Evolutionary conservation across 768 basidiomycete species (phyloP), one percentile per base, ranked within the genome.

Genomic region (Phallus indusiatus): DNA sequence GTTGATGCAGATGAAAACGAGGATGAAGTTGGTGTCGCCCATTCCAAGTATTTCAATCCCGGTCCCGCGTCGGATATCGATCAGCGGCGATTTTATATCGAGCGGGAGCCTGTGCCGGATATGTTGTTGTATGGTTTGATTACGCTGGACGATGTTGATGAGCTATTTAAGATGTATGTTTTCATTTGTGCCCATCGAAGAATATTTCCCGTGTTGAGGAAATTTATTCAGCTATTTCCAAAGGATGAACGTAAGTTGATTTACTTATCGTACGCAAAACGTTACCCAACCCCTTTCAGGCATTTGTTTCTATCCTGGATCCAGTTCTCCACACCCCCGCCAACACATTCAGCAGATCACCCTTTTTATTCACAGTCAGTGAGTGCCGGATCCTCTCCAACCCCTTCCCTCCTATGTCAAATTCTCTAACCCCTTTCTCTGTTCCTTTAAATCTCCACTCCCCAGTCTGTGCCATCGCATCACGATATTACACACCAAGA

Each of bases 361-460:
- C 93, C 0, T 95, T 94, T 75, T 75, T 95, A 35, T 92, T 93
- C 70, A 94, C 92, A 50, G 90, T 91, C 60, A 78, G 87, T 87
- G 59, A 75, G 81, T 82, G 56, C 52, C 22, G 6, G 8, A 1
- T 1, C 36, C n/a, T n/a, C 5, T 35, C 11, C 10, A 22, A n/a
- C 16, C 9, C 12, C 20, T 50, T 52, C 14, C 36, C 28, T 35
- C 9, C 60, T 54, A 55, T 8, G 56, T 24, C 28, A 28, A 28
- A 2, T 28, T 28, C 7, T 28, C 28, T 28, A 28, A 28, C 28
- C 28, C n/a, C n/a, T n/a, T n/a, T n/a, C n/a, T n/a, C n/a, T n/a
- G 7, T 28, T 7, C 28, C 28, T 7, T 28, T 28, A 28, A 2
- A 2, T 7, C 28, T 28, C 2, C 12, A n/a, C 36, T 14, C 22